Percentiles rank a stretch among this genome's conserved stretches.
Conservation (phyloP, 148 eudicot genomes). For the Camellia japonica region DNA sequence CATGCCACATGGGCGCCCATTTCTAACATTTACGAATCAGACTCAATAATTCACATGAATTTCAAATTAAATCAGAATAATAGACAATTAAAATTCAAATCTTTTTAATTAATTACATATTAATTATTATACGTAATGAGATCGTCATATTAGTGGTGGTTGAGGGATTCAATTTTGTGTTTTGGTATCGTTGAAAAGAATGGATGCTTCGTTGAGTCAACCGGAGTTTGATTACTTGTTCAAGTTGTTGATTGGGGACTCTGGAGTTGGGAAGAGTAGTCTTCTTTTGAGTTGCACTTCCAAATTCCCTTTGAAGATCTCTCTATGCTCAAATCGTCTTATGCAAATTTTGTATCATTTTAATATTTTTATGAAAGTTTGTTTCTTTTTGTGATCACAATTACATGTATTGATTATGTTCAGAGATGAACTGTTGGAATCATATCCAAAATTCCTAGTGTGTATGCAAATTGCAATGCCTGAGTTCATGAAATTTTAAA, state of each 20-base stretch:
- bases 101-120: no score
- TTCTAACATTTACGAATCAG: no score
- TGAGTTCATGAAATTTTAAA: not conserved
- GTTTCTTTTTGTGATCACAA: not conserved
- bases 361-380: not conserved
- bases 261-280: constrained; percentile 83
- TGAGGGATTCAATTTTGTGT: not conserved
- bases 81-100: no score
- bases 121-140: no score
- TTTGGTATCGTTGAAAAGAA: not conserved
- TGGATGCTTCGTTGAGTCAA: constrained; percentile 13
- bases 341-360: not conserved
- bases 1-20: no score
- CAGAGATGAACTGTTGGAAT: not conserved
- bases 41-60: no score
- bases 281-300: constrained; percentile 63
- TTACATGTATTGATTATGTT: not conserved
- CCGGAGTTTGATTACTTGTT: constrained; percentile 22
- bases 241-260: constrained; percentile 60
- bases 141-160: not conserved
- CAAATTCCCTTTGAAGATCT: constrained; percentile 59
- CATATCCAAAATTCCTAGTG: not conserved
- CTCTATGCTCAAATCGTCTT: constrained; percentile 15
- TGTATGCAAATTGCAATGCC: not conserved
- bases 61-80: no score